These are phyloP conservation scores for Termitomyces sp. DNA, from an alignment of 768 basidiomycete genomes.

Conservation along the genomic window DNA sequence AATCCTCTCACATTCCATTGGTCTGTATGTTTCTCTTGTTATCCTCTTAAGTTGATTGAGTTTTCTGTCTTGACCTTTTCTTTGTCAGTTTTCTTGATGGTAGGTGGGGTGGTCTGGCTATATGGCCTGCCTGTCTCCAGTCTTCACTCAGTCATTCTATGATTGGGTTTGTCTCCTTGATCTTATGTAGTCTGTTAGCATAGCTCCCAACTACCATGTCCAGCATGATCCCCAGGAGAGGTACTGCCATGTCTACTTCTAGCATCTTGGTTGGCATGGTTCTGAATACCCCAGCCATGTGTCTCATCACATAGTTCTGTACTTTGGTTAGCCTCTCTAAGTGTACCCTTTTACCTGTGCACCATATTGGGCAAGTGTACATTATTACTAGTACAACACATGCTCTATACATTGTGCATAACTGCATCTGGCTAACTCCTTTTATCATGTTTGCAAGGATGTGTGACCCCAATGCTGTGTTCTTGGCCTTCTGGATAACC, in stretches of 20 bases:
- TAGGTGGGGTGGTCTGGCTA: neutral
- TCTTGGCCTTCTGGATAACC: too few species aligned
- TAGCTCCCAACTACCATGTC: neutral
- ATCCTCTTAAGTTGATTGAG: too few species aligned
- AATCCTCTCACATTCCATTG: too few species aligned
- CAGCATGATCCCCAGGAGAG: constrained; percentile 19
- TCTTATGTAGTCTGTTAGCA: constrained; percentile 25
- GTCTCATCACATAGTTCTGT: constrained; percentile 25
- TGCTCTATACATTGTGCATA: neutral
- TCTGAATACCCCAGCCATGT: constrained; percentile 30
- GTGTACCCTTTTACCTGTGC: neutral
- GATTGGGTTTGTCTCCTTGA: constrained; percentile 3
- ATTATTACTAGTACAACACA: neutral
- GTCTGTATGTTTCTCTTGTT: too few species aligned
- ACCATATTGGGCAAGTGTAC: neutral
- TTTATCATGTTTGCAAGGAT: neutral
- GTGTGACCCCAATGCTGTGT: neutral
- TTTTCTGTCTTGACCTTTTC: too few species aligned
- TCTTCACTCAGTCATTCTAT: neutral
- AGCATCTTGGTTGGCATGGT: constrained; percentile 29
- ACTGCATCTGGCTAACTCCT: too few species aligned
- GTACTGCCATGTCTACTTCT: constrained; percentile 29
- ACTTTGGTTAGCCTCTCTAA: constrained; percentile 11
- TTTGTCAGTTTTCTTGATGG: neutral
- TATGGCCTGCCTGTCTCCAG: neutral